phyloP scores from a whole-genome alignment of 495 filamentous ascomycete genomes.

The Platismatia glauca region DNA sequence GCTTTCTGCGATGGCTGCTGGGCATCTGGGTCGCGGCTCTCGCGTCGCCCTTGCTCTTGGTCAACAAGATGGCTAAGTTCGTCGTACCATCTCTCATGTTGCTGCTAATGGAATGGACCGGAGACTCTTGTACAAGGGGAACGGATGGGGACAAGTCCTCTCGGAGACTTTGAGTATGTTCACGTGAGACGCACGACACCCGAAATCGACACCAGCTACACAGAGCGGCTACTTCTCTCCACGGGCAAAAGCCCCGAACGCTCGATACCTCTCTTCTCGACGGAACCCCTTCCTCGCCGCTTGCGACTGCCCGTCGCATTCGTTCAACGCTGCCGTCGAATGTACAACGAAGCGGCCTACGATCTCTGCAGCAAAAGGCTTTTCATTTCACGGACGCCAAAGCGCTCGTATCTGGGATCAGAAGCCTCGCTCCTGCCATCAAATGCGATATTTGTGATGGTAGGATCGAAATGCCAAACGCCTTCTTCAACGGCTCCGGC shows the following conservation, averaged over 20 bases:
- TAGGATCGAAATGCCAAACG: background rate
- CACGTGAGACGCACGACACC: background rate
- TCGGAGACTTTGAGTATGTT: background rate
- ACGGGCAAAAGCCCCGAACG: background rate
- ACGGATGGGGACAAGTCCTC: background rate
- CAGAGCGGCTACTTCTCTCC: background rate
- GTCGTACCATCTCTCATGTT: background rate
- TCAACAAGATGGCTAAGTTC: background rate
- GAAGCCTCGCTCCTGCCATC: background rate
- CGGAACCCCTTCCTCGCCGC: background rate
- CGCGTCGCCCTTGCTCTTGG: background rate
- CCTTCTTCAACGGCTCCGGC: background rate
- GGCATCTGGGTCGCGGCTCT: no score
- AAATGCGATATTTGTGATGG: background rate
- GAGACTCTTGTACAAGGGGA: background rate
- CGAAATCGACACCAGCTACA: background rate
- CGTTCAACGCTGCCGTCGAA: background rate
- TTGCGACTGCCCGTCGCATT: background rate
- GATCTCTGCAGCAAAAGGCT: background rate
- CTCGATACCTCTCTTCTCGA: background rate
- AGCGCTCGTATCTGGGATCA: background rate
- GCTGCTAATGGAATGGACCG: background rate
- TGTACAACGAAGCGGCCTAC: background rate
- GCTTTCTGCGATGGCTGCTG: no score
- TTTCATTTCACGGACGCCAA: background rate